phyloP scores from a whole-genome alignment of 257 asterid genomes.

The Fraxinus quadrangulata region DNA sequence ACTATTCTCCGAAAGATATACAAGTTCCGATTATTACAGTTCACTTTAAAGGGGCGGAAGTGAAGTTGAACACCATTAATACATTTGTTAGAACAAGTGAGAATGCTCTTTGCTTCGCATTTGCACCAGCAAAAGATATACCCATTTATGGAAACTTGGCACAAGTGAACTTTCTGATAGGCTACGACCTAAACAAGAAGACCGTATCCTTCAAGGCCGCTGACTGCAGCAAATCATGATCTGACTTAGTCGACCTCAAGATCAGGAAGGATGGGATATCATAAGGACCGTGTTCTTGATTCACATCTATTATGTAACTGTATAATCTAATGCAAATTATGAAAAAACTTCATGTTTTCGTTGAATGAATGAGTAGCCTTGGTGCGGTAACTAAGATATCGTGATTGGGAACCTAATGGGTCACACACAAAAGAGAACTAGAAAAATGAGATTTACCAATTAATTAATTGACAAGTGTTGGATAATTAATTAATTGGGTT shows the following conservation, averaged over 20 bases:
- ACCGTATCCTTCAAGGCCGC: slow-evolving; percentile 40
- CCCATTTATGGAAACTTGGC: slow-evolving; percentile 48
- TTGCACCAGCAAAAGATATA: not conserved
- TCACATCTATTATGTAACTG: too few species aligned
- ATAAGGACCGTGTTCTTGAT: not conserved
- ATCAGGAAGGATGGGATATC: not conserved
- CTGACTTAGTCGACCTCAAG: not conserved
- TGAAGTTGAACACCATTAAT: slow-evolving; percentile 41
- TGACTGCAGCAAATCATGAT: slow-evolving; percentile 31
- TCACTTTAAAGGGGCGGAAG: slow-evolving; percentile 62
- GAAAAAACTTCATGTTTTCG: not conserved
- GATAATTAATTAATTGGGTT: too few species aligned
- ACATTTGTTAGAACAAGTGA: slow-evolving; percentile 33
- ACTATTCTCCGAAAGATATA: not conserved
- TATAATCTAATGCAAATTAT: too few species aligned
- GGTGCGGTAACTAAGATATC: too few species aligned
- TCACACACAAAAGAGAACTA: too few species aligned
- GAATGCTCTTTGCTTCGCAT: slow-evolving; percentile 44
- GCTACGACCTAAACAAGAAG: slow-evolving; percentile 39
- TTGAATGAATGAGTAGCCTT: not conserved
- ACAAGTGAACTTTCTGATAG: slow-evolving; percentile 47
- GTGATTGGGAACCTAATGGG: too few species aligned
- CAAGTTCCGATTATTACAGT: slow-evolving; percentile 37
- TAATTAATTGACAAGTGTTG: too few species aligned
- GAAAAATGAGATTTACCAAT: too few species aligned